A percentile compares a stretch with the other conserved stretches of the same genome.
Conservation (phyloP, 257 asterid species). For the Solanum chiquidenum region DNA sequence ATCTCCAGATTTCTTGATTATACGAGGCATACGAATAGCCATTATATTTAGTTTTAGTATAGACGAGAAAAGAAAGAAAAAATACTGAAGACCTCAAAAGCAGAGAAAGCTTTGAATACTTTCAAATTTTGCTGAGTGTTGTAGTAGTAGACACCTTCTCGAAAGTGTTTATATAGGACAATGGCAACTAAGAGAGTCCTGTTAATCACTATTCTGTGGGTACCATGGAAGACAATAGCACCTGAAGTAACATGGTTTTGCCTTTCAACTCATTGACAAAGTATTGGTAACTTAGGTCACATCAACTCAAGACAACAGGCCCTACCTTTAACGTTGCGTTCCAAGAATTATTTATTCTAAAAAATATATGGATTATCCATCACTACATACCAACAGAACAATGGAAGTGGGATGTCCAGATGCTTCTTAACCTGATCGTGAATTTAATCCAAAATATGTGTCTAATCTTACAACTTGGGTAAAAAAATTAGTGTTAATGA, state of each 20-base stretch:
- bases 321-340: not conserved
- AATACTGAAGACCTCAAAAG: not conserved
- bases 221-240: not conserved
- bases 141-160: not conserved
- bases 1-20: not conserved
- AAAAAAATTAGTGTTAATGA: not conserved
- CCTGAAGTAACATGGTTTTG: not conserved
- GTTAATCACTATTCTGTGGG: not conserved
- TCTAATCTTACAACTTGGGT: not conserved
- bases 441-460: not conserved
- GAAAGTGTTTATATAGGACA: not conserved
- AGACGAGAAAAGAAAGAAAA: not conserved
- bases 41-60: not conserved
- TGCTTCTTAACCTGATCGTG: not conserved
- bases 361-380: not conserved
- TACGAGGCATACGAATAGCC: not conserved
- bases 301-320: not conserved
- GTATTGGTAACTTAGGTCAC: not conserved
- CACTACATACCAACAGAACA: not conserved
- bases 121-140: not conserved
- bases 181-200: not conserved
- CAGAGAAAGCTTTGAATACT: not conserved
- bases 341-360: not conserved
- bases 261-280: not conserved
- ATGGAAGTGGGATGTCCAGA: not conserved